Evolutionary conservation across 495 filamentous ascomycete genomes (phyloP).

Genomic region (Penicillium ochrochloron): DNA sequence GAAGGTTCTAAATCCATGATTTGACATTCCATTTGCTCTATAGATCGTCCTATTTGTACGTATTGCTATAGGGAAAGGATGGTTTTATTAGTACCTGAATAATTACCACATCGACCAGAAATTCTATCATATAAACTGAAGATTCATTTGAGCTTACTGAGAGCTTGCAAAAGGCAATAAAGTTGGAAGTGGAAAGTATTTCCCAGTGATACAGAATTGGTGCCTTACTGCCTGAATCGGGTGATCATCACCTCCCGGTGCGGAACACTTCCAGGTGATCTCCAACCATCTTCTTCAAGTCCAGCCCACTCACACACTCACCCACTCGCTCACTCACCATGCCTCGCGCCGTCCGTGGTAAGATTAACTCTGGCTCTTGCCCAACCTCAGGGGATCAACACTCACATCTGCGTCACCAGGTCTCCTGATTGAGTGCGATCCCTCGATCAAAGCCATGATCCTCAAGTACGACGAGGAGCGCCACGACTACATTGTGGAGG

Average conservation of each 20-base stretch:
- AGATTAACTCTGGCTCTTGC: neutral
- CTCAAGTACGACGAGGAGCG: constrained; percentile 69
- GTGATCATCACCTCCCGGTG: neutral
- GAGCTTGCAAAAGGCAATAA: neutral
- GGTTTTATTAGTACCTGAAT: too few species aligned
- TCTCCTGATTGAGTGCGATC: constrained; percentile 77
- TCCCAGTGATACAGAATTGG: neutral
- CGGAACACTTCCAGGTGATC: constrained; percentile 11
- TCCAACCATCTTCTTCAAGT: neutral
- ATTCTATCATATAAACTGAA: too few species aligned
- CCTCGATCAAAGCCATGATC: constrained; percentile 77
- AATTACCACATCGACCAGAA: too few species aligned
- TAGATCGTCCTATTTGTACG: too few species aligned
- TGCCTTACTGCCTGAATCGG: constrained; percentile 6
- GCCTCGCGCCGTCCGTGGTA: constrained; percentile 56
- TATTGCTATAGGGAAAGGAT: too few species aligned
- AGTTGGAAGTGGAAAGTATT: neutral
- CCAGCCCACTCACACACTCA: too few species aligned
- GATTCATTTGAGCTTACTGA: neutral
- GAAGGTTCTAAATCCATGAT: too few species aligned
- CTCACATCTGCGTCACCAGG: constrained; percentile 43
- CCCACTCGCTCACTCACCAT: constrained; percentile 28
- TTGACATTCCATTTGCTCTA: too few species aligned
- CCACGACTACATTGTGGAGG: constrained; percentile 76
- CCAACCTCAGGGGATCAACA: neutral